Percentiles rank a stretch among this genome's conserved stretches.
These are phyloP conservation scores for Pezicula carpinea DNA, from an alignment of 2,329 filamentous ascomycete species.

Conservation along the genomic window DNA sequence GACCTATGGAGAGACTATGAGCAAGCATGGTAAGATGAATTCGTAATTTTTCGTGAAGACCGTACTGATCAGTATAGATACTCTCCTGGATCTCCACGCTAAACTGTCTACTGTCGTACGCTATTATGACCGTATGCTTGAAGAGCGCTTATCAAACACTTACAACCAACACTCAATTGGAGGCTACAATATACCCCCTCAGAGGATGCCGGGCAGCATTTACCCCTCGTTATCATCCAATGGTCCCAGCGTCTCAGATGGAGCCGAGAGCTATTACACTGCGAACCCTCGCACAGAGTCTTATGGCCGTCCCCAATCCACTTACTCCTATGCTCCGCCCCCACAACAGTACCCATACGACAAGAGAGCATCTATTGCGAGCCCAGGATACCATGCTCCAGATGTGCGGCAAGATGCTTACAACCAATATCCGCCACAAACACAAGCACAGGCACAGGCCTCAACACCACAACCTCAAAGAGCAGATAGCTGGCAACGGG, in stretches of 20 bases:
- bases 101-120: constrained; percentile 94
- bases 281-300: constrained; percentile 51
- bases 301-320: constrained; percentile 44
- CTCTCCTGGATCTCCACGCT: constrained; percentile 86
- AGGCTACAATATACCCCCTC: constrained; percentile 53
- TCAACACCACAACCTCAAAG: constrained; percentile 39
- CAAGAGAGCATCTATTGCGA: constrained; percentile 18
- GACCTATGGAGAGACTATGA: constrained; percentile 98
- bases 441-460: constrained; percentile 17
- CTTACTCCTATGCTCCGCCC: constrained; percentile 44
- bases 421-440: constrained; percentile 27
- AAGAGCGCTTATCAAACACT: constrained; percentile 88
- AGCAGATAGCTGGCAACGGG: constrained; percentile 45
- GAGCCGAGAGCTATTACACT: constrained; percentile 79
- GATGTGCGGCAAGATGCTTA: constrained; percentile 20
- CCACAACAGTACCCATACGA: constrained; percentile 38
- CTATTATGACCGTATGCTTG: constrained; percentile 97
- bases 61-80: constrained; percentile 56
- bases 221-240: constrained; percentile 68
- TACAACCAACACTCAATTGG: constrained; percentile 77
- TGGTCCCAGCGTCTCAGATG: constrained; percentile 40
- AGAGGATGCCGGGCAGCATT: constrained; percentile 49
- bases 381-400: constrained; percentile 15
- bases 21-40: constrained; percentile 76
- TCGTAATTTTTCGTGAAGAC: neutral